These are phyloP conservation scores for Penicillium aurantiogriseum DNA, from an alignment of 2,329 filamentous ascomycete genomes.

Conservation along the genomic window DNA sequence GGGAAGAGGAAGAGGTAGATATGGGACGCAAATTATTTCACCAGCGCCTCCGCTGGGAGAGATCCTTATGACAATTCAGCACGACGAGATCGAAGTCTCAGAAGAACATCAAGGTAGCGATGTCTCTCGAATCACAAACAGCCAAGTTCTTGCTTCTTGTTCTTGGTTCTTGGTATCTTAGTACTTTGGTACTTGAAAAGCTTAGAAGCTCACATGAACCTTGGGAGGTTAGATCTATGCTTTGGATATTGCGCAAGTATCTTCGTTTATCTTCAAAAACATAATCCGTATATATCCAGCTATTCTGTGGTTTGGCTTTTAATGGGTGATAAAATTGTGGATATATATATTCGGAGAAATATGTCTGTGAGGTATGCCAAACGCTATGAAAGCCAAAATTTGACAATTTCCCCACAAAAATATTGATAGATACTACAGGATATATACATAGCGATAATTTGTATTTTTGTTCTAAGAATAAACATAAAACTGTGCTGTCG, in stretches of 20 bases:
- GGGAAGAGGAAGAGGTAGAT: not conserved
- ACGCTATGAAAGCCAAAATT: not conserved
- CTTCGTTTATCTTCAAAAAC: not conserved
- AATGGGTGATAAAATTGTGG: not conserved
- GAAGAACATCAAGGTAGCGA: not conserved
- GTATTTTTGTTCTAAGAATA: no score
- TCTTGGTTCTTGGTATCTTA: not conserved
- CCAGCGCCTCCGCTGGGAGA: slow-evolving; percentile 16
- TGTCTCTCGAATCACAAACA: slow-evolving; percentile 36
- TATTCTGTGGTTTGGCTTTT: not conserved
- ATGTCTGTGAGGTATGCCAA: no score
- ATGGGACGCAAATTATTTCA: not conserved
- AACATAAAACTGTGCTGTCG: no score
- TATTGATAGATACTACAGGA: not conserved
- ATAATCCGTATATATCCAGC: not conserved
- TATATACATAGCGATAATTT: no score
- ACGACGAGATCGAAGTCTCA: slow-evolving; percentile 8
- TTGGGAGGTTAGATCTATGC: not conserved
- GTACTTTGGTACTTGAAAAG: not conserved
- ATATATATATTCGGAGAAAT: not conserved
- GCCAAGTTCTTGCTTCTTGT: slow-evolving; percentile 17
- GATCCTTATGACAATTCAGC: slow-evolving; percentile 15
- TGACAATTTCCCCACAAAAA: not conserved
- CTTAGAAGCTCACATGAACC: not conserved
- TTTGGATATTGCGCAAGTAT: not conserved